Conservation (phyloP, 306 rosid genomes). For the Purshia tridentata region DNA sequence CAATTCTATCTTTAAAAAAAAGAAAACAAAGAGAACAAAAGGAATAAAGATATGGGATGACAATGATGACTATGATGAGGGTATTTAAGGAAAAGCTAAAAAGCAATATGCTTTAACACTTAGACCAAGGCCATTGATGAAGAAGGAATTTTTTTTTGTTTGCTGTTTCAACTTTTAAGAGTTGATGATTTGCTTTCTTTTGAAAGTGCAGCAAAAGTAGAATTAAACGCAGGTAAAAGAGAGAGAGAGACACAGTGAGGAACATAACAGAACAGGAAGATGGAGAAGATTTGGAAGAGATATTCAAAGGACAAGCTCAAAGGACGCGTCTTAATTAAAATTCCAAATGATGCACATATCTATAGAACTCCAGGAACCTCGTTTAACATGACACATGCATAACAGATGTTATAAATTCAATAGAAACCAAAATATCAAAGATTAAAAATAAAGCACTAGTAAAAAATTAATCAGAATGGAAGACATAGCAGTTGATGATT, state of each 20-base stretch:
- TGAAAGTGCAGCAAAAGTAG: conserved; percentile 29
- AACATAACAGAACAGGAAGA: conserved; percentile 11
- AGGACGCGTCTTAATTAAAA: conserved; percentile 28
- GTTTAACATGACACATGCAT: conserved; percentile 13
- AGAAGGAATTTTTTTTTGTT: conserved; percentile 43
- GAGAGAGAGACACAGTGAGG: conserved; percentile 1
- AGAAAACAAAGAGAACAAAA: conserved; percentile 12
- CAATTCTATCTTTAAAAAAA: neutral
- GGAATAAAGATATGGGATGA: conserved; percentile 32
- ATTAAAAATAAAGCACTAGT: neutral
- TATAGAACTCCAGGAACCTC: conserved; percentile 10
- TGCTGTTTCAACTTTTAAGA: neutral
- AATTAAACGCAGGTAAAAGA: conserved; percentile 24
- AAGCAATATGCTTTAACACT: conserved; percentile 65
- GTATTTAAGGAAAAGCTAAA: conserved; percentile 37
- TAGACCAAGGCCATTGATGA: conserved; percentile 53
- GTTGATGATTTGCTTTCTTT: conserved; percentile 32
- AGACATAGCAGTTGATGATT: conserved; percentile 4
- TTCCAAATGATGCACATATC: neutral
- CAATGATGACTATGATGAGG: conserved; percentile 38
- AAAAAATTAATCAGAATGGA: neutral
- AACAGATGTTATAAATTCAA: neutral
- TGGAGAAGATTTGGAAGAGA: conserved; percentile 25
- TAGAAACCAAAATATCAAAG: neutral
- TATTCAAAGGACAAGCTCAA: conserved; percentile 35